Percentiles rank a stretch among this genome's conserved stretches.
Evolutionary conservation across 2,329 filamentous ascomycete genomes (phyloP).

Genomic region (Apiospora arundinis): DNA sequence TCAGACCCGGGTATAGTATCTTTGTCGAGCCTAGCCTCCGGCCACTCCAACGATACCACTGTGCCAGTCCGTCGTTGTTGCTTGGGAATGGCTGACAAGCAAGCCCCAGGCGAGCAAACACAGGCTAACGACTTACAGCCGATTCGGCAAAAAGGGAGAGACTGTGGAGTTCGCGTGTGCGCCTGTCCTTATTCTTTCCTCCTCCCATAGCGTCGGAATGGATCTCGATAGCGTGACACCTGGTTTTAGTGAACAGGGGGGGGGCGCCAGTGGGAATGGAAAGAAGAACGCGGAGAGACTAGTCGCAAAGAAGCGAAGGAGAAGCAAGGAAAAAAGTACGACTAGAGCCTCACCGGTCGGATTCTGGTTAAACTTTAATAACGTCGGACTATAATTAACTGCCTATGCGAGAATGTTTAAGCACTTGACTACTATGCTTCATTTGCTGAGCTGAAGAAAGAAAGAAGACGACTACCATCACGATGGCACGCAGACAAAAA

Average conservation of each 20-base stretch:
- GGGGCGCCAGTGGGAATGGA: background rate
- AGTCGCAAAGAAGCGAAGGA: background rate
- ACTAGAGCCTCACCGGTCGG: conserved; percentile 8
- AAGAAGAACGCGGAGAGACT: no score
- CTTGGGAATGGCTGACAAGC: background rate
- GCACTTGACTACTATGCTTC: no score
- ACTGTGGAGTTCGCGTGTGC: conserved; percentile 2
- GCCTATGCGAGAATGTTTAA: background rate
- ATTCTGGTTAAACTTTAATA: conserved; percentile 7
- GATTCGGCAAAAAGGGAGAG: background rate
- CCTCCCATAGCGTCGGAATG: background rate
- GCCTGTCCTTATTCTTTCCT: no score
- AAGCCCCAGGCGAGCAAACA: no score
- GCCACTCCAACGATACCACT: no score
- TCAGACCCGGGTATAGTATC: background rate
- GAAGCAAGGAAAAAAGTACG: background rate
- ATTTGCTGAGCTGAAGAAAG: background rate
- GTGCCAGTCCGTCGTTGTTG: background rate
- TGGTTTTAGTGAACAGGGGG: background rate
- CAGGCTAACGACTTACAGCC: conserved; percentile 1
- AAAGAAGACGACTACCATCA: no score
- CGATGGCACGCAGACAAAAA: background rate
- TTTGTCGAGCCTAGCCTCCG: background rate
- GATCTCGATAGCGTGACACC: conserved; percentile 12
- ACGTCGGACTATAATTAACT: background rate